A percentile compares a stretch with the other conserved stretches of the same genome.
These are phyloP conservation scores for Verticillium longisporum DNA, from an alignment of 2,329 filamentous ascomycete species.

Conservation along the genomic window DNA sequence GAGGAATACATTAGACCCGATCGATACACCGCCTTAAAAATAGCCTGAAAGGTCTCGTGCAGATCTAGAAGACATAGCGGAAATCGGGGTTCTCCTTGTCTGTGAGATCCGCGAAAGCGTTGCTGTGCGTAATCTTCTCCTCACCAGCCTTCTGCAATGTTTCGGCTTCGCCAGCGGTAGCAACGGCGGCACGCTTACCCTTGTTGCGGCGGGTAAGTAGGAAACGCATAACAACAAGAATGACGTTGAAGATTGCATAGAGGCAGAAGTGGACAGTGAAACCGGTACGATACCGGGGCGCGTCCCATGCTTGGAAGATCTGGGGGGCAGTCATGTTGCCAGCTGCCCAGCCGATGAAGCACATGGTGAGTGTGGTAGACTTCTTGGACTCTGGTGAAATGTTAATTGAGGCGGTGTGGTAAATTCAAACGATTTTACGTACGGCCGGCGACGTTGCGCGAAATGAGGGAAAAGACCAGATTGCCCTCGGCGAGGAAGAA, in stretches of 20 bases:
- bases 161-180: background rate
- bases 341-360: slow-evolving; percentile 27
- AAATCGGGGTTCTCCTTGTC: slow-evolving; percentile 14
- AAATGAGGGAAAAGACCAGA: slow-evolving; percentile 33
- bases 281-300: slow-evolving; percentile 25
- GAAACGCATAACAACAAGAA: slow-evolving; percentile 16
- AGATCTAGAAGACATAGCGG: slow-evolving; percentile 8
- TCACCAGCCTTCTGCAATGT: background rate
- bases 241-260: slow-evolving; percentile 24
- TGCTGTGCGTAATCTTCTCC: slow-evolving; percentile 10
- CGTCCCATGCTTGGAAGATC: slow-evolving; percentile 24
- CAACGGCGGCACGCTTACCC: slow-evolving; percentile 6
- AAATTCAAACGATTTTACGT: background rate
- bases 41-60: no score
- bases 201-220: slow-evolving; percentile 17
- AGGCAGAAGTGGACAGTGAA: slow-evolving; percentile 26
- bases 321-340: slow-evolving; percentile 30
- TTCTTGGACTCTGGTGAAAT: slow-evolving; percentile 23
- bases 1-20: no score
- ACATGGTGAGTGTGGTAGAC: slow-evolving; percentile 26
- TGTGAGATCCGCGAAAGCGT: slow-evolving; percentile 13
- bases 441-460: slow-evolving; percentile 31
- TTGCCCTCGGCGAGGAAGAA: slow-evolving; percentile 33
- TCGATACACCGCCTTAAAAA: no score
- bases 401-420: background rate